Evolutionary conservation across 2,329 filamentous ascomycete species (phyloP), one percentile per base, ranked within the genome.

Genomic region (Penicillium sp.): DNA sequence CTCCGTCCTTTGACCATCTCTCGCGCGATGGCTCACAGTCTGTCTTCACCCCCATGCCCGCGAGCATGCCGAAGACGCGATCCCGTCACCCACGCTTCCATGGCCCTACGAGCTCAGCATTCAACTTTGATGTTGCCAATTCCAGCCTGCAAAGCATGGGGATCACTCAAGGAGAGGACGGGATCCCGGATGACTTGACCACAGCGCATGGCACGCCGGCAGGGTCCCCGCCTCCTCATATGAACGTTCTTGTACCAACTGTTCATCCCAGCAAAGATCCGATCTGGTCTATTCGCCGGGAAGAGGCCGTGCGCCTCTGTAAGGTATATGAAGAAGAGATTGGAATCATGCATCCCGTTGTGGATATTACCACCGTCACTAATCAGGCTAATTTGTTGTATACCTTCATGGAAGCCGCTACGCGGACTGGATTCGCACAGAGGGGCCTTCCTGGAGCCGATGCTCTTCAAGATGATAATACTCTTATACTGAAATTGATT

Each of bases 81-180:
- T 75, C 77, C 68, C 84, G 77, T 60, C 84, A 83, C 54, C 84
- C 86, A 3, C 82, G 84, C 21, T 96, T 94, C 68, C 87, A 90
- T 52, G 92, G 92, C 0, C 91, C 91, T 1, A 96, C 91, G 0
- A 96, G 91, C 73, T 88, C 87, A 43, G 86, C 88, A 2, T 96
- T 92, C 74, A 92, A 89, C 61, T 83, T 96, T 26, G 90, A 93
- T 59, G 87, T 96, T 13, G 92, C 92, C 31, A 92, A 91, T 71
- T 90, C 85, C 48, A 96, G 92, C 46, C 81, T 96, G 33, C 88
- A 92, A 67, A 92, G 87, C 56, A 96, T 96, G 90, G 92, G 92
- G 3, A 94, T 95, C 67, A 87, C 85, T 24, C 83, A 85, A 2
- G 62, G 65, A 21, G 83, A 82, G 1, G 87, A 87, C 45, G 77